These are phyloP conservation scores for Marvania coccoides DNA, from an alignment of 139 green algal species.

Conservation along the genomic window DNA sequence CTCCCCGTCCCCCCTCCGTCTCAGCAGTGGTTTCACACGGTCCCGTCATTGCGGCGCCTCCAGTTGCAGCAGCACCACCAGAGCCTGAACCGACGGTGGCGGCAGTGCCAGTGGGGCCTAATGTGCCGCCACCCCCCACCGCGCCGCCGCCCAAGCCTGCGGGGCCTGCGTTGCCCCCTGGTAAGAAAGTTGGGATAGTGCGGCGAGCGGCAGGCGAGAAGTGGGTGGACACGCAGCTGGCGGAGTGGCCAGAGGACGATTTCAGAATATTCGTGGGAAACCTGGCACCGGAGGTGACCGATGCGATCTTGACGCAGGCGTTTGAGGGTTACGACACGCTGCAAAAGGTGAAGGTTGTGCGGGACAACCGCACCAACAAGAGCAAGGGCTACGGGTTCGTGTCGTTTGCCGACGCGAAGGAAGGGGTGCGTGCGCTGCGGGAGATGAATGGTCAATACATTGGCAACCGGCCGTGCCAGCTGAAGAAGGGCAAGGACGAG, in stretches of 20 bases:
- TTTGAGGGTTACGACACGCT: conserved; percentile 85
- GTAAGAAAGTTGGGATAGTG: conserved; percentile 28
- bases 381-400: conserved; percentile 93
- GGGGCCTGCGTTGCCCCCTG: background rate
- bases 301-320: conserved; percentile 74
- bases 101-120: background rate
- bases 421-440: conserved; percentile 72
- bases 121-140: background rate
- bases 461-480: conserved; percentile 79
- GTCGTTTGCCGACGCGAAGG: conserved; percentile 65
- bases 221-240: conserved; percentile 70
- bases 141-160: background rate
- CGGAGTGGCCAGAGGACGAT: conserved; percentile 91
- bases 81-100: background rate
- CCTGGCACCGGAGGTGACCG: conserved; percentile 88
- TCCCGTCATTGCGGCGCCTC: background rate
- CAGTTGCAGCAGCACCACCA: background rate
- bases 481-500: conserved; percentile 70
- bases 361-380: conserved; percentile 68
- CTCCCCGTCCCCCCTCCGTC: background rate
- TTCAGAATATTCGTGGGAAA: conserved; percentile 95
- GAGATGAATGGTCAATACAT: conserved; percentile 90
- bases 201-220: conserved; percentile 46
- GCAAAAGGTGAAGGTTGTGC: conserved; percentile 80
- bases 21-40: background rate